These are phyloP conservation scores for Chrysosphaeria jannelii DNA, from an alignment of 2,329 filamentous ascomycete species.

Conservation along the genomic window DNA sequence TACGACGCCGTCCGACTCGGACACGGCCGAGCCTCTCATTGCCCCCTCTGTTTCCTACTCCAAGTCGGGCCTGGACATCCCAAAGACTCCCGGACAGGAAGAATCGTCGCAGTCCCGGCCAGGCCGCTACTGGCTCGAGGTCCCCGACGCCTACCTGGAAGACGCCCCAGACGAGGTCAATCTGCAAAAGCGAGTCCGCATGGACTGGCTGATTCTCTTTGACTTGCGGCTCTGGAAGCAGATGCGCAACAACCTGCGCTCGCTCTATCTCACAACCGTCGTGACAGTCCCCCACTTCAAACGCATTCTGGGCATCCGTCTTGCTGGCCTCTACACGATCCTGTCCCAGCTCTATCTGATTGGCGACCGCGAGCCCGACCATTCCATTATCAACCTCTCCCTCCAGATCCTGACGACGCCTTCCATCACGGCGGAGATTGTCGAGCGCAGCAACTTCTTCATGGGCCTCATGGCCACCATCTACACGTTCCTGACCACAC, in stretches of 20 bases:
- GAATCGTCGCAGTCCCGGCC: conserved; percentile 22
- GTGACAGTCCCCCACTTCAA: conserved; percentile 93
- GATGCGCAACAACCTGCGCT: conserved; percentile 61
- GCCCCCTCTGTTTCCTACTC: conserved; percentile 26
- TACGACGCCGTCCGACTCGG: conserved; percentile 40
- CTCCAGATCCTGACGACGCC: conserved; percentile 90
- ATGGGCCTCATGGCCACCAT: conserved; percentile 87
- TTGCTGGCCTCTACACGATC: conserved; percentile 80
- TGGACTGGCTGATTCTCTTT: conserved; percentile 87
- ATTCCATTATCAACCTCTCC: conserved; percentile 94
- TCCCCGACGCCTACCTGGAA: conserved; percentile 36
- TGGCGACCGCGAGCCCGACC: conserved; percentile 82
- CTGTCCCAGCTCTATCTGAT: conserved; percentile 86
- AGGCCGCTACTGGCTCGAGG: conserved; percentile 63
- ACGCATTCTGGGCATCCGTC: conserved; percentile 68
- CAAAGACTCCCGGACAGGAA: conserved; percentile 42
- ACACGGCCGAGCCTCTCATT: conserved; percentile 36
- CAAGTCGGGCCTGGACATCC: conserved; percentile 41
- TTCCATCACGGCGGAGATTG: conserved; percentile 84
- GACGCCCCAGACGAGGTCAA: conserved; percentile 50
- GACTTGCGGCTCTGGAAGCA: conserved; percentile 94
- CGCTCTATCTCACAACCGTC: conserved; percentile 87
- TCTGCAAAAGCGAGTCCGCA: conserved; percentile 58
- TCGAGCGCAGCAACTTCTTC: conserved; percentile 82
- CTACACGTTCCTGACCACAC: conserved; percentile 86